Evolutionary conservation across 1,284 basidiomycete species (phyloP).

Genomic region (Ganoderma leucocontextum): DNA sequence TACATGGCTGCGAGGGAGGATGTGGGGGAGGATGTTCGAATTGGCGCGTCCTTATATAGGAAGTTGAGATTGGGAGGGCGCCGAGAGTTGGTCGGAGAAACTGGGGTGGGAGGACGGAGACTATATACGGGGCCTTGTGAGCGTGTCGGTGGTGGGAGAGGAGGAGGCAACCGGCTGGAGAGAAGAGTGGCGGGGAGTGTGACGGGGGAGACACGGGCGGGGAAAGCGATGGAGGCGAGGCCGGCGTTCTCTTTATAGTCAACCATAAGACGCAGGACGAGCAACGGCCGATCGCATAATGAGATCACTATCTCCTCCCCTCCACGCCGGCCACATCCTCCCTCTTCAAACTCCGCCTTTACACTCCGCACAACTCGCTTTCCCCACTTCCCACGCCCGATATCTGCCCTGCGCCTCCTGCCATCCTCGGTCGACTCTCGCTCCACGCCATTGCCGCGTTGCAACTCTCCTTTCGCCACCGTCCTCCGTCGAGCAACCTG

Average conservation of each 20-base stretch:
- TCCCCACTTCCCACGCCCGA: slow-evolving; percentile 7
- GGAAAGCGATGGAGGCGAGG: slow-evolving; percentile 30
- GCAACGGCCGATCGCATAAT: slow-evolving; percentile 25
- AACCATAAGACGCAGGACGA: slow-evolving; percentile 22
- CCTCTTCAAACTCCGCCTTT: slow-evolving; percentile 23
- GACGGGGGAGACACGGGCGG: slow-evolving; percentile 32
- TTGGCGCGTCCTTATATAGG: slow-evolving; percentile 20
- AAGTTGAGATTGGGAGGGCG: slow-evolving; percentile 26
- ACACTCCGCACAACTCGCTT: slow-evolving; percentile 14
- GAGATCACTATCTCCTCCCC: slow-evolving; percentile 24
- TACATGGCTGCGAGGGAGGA: slow-evolving; percentile 30
- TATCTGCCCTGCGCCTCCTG: slow-evolving; percentile 8
- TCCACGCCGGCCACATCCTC: slow-evolving; percentile 10
- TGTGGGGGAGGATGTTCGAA: slow-evolving; percentile 17
- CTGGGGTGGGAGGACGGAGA: slow-evolving; percentile 14
- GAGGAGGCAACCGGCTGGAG: slow-evolving; percentile 1
- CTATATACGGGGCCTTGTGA: slow-evolving; percentile 21
- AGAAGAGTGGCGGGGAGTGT: slow-evolving; percentile 25
- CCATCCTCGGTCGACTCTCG: slow-evolving; percentile 25
- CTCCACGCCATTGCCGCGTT: slow-evolving; percentile 32
- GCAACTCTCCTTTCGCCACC: slow-evolving; percentile 13
- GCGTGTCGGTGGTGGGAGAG: slow-evolving; percentile 20
- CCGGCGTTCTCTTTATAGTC: slow-evolving; percentile 31
- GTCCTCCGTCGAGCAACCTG: slow-evolving; percentile 1
- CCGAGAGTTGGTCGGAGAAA: slow-evolving; percentile 27